phyloP scores from a whole-genome alignment of 1,284 basidiomycete genomes.

The Paramarasmius palmivorus region DNA sequence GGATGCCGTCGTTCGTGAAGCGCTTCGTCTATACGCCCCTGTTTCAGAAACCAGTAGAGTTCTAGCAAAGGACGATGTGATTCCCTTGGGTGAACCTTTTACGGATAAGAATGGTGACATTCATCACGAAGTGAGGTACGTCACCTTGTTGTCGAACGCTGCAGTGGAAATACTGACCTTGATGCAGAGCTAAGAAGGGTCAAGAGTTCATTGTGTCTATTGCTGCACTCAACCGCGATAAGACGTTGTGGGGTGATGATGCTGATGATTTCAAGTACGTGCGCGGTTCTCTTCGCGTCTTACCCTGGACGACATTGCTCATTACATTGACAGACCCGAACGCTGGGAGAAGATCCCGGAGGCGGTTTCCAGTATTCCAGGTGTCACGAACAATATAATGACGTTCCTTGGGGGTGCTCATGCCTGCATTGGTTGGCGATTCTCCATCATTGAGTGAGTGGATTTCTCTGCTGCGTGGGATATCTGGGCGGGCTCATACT shows the following conservation, averaged over 20 bases:
- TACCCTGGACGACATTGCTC: too few relatives aligned
- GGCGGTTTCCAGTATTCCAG: constrained; percentile 30
- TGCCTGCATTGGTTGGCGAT: constrained; percentile 55
- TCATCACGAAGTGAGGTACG: constrained; percentile 30
- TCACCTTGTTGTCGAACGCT: constrained; percentile 7
- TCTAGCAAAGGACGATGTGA: constrained; percentile 50
- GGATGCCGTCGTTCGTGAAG: constrained; percentile 68
- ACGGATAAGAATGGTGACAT: constrained; percentile 37
- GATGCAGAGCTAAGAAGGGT: constrained; percentile 41
- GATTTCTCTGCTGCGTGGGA: too few relatives aligned
- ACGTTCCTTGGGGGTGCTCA: constrained; percentile 45
- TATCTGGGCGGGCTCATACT: too few relatives aligned
- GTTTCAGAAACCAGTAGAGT: constrained; percentile 54
- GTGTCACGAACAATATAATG: constrained; percentile 43
- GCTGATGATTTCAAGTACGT: constrained; percentile 49
- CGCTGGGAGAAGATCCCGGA: neutral
- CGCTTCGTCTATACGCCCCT: constrained; percentile 64
- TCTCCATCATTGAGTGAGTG: constrained; percentile 50
- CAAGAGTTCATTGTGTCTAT: constrained; percentile 51
- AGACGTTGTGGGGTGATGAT: constrained; percentile 56
- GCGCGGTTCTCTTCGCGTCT: neutral
- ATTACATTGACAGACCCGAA: neutral
- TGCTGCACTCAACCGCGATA: constrained; percentile 42
- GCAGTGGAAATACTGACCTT: neutral
- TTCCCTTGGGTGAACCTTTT: constrained; percentile 54